Evolutionary conservation across 2,329 filamentous ascomycete species (phyloP).

Genomic region (Pyrenophora teres): DNA sequence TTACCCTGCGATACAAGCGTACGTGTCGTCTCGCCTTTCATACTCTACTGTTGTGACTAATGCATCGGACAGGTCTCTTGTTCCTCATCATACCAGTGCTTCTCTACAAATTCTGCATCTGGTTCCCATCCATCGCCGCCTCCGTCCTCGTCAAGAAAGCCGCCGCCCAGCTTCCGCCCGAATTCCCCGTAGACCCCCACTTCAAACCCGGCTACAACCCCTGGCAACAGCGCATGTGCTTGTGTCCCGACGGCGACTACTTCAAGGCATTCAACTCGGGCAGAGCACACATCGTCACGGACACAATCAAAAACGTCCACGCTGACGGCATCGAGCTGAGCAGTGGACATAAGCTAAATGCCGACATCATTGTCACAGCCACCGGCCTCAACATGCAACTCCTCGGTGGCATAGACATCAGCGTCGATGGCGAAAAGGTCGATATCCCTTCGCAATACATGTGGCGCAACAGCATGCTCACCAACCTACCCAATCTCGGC

Average conservation of each 20-base stretch:
- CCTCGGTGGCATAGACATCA: constrained; percentile 58
- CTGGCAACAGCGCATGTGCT: constrained; percentile 75
- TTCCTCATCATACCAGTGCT: constrained; percentile 56
- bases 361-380: constrained; percentile 68
- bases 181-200: constrained; percentile 49
- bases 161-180: constrained; percentile 57
- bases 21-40: constrained; percentile 1
- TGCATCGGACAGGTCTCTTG: constrained; percentile 45
- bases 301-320: constrained; percentile 58
- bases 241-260: constrained; percentile 66
- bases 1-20: constrained; percentile 56
- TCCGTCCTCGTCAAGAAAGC: constrained; percentile 55
- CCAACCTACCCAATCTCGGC: constrained; percentile 65
- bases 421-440: constrained; percentile 57
- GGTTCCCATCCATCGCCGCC: constrained; percentile 58
- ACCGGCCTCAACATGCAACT: constrained; percentile 65
- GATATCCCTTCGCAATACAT: constrained; percentile 57
- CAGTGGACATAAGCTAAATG: constrained; percentile 54
- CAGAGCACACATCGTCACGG: constrained; percentile 60
- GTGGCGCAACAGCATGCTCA: constrained; percentile 66
- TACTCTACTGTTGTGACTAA: background rate
- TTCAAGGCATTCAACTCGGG: constrained; percentile 58
- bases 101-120: constrained; percentile 57
- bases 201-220: constrained; percentile 56
- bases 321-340: constrained; percentile 55